Evolutionary conservation across 768 basidiomycete genomes (phyloP).

Genomic region (Calocybe gangraenosa): DNA sequence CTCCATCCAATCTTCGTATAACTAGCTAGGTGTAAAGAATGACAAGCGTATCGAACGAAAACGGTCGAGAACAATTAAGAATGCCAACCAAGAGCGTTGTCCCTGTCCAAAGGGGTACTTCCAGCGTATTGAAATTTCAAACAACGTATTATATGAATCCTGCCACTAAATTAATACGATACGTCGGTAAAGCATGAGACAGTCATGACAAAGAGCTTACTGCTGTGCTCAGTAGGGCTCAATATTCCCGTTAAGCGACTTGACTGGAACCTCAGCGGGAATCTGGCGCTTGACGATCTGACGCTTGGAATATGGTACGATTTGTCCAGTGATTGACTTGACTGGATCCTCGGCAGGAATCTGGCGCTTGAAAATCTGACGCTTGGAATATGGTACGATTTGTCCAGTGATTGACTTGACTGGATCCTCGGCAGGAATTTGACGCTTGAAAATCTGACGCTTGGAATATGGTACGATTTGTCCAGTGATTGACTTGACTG

Average conservation of each 20-base stretch:
- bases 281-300: too few species aligned
- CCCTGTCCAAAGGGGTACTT: constrained; percentile 9
- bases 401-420: constrained; percentile 17
- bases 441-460: too few species aligned
- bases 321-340: constrained; percentile 18
- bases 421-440: constrained; percentile 25
- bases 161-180: too few species aligned
- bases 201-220: too few species aligned
- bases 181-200: too few species aligned
- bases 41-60: constrained; percentile 8
- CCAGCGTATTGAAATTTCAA: constrained; percentile 8
- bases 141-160: too few species aligned
- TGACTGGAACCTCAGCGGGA: constrained; percentile 23
- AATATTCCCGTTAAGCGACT: constrained; percentile 18
- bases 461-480: constrained; percentile 23
- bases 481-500: constrained; percentile 31
- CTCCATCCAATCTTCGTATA: constrained; percentile 5
- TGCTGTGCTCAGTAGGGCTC: constrained; percentile 6
- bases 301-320: constrained; percentile 18
- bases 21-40: constrained; percentile 7
- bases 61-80: neutral
- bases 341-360: constrained; percentile 27
- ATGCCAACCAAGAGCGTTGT: neutral
- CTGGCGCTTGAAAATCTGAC: too few species aligned
- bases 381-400: constrained; percentile 21